Base-by-base conservation (phyloP, 1,139 yeast genomes). In the Yamadazyma friedrichii region DNA sequence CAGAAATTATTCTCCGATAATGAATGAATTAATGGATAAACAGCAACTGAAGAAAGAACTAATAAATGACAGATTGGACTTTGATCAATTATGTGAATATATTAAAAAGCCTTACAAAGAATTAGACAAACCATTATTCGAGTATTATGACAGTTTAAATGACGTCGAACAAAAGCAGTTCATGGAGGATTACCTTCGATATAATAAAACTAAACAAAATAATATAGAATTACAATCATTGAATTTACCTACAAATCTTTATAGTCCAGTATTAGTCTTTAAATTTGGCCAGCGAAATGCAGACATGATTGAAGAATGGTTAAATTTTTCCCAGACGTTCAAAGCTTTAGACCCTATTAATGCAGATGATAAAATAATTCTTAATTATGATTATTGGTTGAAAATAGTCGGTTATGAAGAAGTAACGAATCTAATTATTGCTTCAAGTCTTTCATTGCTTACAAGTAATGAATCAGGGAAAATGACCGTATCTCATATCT, bases 101-200 rank as follows among this genome's bases (percentile, higher is more conserved):
- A 42, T 49, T 9, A 30, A 33, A 5, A n/a, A 35, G 4, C 47
- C 50, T 3, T 44, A 17, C 32, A 15, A 33, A 11, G 22, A 25
- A 6, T 25, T 30, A 10, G 16, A 32, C 9, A 31, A 31, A 10
- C 49, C 50, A 4, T 28, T 50, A 11, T 49, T 37, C 29, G 51
- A 50, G 13, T 46, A 43, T 33, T 50, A 48, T 31, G 52, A 49
- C 22, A n/a, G 31, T 2, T 24, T 50, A 9, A 12, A 30, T 11
- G 29, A 28, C 0, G 6, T 32, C 1, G 49, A 42, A 10, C 41
- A 48, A 29, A 15, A 33, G 1, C 8, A 17, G 1, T 67, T 70
- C 42, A 47, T 63, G 58, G 31, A 46, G 1, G 45, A 54, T 3
- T 70, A 69, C 45, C 45, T 49, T 13, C 33, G 43, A 5, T 60